phyloP scores from a whole-genome alignment of 352 stramenopile species.

The Thraustotheca clavata region DNA sequence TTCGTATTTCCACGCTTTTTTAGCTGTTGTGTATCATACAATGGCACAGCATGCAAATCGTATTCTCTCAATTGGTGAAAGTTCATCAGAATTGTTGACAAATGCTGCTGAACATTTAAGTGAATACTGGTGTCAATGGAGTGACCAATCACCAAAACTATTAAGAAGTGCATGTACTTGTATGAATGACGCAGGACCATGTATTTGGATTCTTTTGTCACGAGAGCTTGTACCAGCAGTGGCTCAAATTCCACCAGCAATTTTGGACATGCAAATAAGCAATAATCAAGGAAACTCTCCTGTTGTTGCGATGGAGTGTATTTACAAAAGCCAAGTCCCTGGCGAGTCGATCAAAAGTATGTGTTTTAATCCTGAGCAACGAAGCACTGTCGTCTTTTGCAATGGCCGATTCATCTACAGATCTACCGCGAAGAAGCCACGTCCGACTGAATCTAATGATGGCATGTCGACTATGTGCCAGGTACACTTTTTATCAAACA shows the following conservation, averaged over 20 bases:
- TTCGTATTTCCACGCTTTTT: neutral
- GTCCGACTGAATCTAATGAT: neutral
- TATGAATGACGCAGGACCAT: neutral
- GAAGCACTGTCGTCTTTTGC: slow-evolving; percentile 14
- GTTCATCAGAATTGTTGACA: no score
- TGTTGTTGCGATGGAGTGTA: slow-evolving; percentile 30
- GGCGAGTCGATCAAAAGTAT: slow-evolving; percentile 63
- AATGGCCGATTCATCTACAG: slow-evolving; percentile 17
- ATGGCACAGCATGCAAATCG: slow-evolving; percentile 3
- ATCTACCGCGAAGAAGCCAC: slow-evolving; percentile 13
- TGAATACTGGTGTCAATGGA: neutral
- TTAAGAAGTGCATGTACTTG: neutral
- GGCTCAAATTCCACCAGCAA: no score
- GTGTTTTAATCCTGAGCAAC: slow-evolving; percentile 55
- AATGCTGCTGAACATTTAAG: neutral
- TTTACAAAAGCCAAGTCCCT: slow-evolving; percentile 65
- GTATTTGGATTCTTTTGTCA: neutral
- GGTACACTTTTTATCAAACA: neutral
- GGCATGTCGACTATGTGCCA: neutral
- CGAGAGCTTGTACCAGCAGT: neutral
- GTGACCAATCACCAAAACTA: neutral
- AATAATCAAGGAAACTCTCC: neutral
- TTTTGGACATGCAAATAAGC: neutral
- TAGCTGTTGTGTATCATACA: neutral
- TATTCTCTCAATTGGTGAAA: no score